Evolutionary conservation across 192 early-diverging fungal genomes (phyloP).

Genomic region (Backusella sp.): DNA sequence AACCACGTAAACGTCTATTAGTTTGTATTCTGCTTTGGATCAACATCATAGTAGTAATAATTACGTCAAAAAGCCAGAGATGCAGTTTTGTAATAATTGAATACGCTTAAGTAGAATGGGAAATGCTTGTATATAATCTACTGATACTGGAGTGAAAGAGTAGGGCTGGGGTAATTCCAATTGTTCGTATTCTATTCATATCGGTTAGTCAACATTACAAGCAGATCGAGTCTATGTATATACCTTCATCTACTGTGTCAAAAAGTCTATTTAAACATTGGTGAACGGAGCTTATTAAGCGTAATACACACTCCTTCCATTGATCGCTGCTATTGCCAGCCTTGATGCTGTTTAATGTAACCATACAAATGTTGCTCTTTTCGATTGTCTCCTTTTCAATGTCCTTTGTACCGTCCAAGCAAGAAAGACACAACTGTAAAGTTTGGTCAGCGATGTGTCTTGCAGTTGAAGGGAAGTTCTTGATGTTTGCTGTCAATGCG

Average conservation of each 20-base stretch:
- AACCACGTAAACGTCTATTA: not conserved
- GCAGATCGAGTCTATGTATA: not conserved
- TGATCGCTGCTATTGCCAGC: constrained; percentile 26
- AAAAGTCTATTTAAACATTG: constrained; percentile 45
- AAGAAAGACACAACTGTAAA: constrained; percentile 47
- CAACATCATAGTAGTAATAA: not conserved
- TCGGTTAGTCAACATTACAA: not conserved
- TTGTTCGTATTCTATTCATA: constrained; percentile 11
- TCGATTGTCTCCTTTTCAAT: constrained; percentile 31
- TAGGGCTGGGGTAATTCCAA: not conserved
- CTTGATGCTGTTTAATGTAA: constrained; percentile 38
- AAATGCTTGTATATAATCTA: constrained; percentile 43
- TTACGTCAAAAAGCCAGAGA: constrained; percentile 42
- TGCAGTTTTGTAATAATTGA: constrained; percentile 30
- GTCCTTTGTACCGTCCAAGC: constrained; percentile 45
- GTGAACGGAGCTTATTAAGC: constrained; percentile 48
- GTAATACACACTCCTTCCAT: constrained; percentile 42
- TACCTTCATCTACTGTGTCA: constrained; percentile 55
- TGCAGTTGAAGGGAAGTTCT: constrained; percentile 48
- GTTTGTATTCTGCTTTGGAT: no score
- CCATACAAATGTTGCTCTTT: constrained; percentile 40
- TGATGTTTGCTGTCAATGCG: constrained; percentile 43
- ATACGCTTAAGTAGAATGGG: constrained; percentile 38
- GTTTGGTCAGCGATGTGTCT: constrained; percentile 43
- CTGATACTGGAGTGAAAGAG: constrained; percentile 18